A percentile compares a stretch with the other conserved stretches of the same genome.
phyloP scores from a whole-genome alignment of 2,329 filamentous ascomycete species.

The Parasarocladium wereldwijsianum region DNA sequence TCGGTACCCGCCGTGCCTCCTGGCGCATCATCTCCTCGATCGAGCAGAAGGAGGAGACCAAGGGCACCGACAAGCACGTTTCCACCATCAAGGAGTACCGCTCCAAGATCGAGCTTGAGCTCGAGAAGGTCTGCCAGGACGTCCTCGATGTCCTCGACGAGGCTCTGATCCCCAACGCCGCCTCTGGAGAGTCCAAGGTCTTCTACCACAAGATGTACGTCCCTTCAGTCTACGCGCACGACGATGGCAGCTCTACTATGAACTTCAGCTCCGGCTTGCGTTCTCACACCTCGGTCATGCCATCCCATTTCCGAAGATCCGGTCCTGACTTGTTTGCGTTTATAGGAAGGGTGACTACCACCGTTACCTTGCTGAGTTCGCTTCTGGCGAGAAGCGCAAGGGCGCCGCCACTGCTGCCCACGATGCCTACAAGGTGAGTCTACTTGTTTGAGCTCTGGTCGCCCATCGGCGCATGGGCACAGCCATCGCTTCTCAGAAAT shows the following conservation, averaged over 20 bases:
- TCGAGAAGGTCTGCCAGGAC: conserved; percentile 97
- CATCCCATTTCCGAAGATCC: too few species aligned
- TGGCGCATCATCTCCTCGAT: conserved; percentile 99
- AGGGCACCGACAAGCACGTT: conserved; percentile 93
- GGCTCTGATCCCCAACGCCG: conserved; percentile 85
- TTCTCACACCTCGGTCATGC: too few species aligned
- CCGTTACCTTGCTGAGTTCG: conserved; percentile 89
- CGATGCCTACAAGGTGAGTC: conserved; percentile 89
- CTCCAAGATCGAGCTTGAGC: conserved; percentile 93
- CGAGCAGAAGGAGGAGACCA: conserved; percentile 99
- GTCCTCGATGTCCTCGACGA: conserved; percentile 90
- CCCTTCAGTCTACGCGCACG: too few species aligned
- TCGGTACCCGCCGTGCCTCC: conserved; percentile 92
- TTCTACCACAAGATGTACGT: conserved; percentile 99
- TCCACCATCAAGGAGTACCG: conserved; percentile 91
- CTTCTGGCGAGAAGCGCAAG: conserved; percentile 85
- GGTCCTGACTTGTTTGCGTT: too few species aligned
- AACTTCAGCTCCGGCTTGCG: too few species aligned
- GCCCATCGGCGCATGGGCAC: too few species aligned
- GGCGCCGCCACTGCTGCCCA: conserved; percentile 72
- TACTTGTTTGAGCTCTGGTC: too few species aligned
- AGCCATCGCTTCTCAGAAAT: too few species aligned
- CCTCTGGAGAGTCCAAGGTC: conserved; percentile 96
- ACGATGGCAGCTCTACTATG: too few species aligned
- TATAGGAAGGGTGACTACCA: conserved; percentile 92